Base-by-base conservation (phyloP, 768 basidiomycete genomes). In the Austroboletus eburneus region DNA sequence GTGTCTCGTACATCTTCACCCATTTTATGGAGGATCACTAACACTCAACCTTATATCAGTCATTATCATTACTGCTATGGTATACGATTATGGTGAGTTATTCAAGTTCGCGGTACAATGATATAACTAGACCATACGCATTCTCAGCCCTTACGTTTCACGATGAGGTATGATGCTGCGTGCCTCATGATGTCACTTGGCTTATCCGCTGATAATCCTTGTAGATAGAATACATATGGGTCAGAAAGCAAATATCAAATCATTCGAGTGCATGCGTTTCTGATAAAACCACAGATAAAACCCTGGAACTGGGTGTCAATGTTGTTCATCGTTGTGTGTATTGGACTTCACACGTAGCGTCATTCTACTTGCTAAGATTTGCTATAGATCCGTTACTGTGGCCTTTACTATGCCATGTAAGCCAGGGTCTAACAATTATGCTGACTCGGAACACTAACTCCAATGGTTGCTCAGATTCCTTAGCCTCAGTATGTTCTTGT, bases 291-390 rank as follows among this genome's bases (percentile, higher is more conserved):
- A 27, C 27, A 27, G 27, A 27, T 12, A 5, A 56, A 40, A 27
- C 44, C 43, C 0, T 56, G 55, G 55, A 41, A 42, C 6, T 21
- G 6, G 36, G 39, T 56, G 7, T 56, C 55, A 0, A 48, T 46
- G 0, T 4, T 51, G 9, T 56, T 48, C 22, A 9, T 47, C 21
- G 2, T 56, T 14, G 55, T 56, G 3, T 2, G 48, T 55, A 18
- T 3, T 7, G 2, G 14, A 21, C 16, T 25, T 33, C 5, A n/a
- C n/a, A n/a, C n/a, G 20, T 12, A 13, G 14, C 1, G 4, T 14
- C 14, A 42, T 7, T 7, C 29, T 13, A 23, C 7, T 18, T 17
- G 2, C 34, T 51, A 13, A 46, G 4, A 1, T 35, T 17, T 13
- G 14, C 14, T 32, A 9, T 40, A 55, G 54, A 36, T 46, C 32